These are phyloP conservation scores for Amanita molliuscula DNA, from an alignment of 768 basidiomycete species.

Conservation along the genomic window DNA sequence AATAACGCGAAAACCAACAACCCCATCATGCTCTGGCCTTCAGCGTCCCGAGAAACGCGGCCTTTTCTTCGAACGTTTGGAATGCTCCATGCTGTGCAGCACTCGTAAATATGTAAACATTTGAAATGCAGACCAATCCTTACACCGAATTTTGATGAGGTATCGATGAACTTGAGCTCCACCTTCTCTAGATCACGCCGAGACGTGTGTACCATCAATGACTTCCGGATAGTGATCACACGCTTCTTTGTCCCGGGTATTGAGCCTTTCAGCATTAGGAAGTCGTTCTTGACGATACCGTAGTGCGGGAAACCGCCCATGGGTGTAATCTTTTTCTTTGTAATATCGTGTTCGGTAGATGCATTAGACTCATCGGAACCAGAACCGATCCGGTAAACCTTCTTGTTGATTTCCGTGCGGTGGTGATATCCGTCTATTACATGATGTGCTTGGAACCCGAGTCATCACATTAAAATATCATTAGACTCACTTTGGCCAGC, in stretches of 20 bases:
- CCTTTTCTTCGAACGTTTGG: conserved; percentile 97
- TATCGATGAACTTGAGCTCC: conserved; percentile 97
- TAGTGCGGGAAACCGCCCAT: conserved; percentile 99
- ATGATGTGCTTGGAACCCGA: neutral
- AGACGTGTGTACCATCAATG: conserved; percentile 92
- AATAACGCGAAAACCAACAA: conserved; percentile 28
- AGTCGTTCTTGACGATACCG: conserved; percentile 98
- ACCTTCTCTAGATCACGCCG: conserved; percentile 97
- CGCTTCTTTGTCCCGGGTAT: conserved; percentile 97
- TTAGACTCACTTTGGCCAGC: conserved; percentile 88
- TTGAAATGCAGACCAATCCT: conserved; percentile 17
- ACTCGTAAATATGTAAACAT: conserved; percentile 5
- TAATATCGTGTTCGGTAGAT: conserved; percentile 90
- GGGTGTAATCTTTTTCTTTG: conserved; percentile 89
- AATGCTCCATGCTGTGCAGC: conserved; percentile 75
- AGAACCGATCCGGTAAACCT: conserved; percentile 90
- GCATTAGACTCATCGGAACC: conserved; percentile 74
- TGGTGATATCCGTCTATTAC: conserved; percentile 86
- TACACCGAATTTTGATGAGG: conserved; percentile 95
- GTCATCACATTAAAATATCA: neutral
- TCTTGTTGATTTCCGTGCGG: conserved; percentile 98
- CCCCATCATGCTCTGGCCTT: conserved; percentile 63
- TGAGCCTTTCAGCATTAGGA: conserved; percentile 92
- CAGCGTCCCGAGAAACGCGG: conserved; percentile 87
- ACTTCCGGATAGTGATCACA: conserved; percentile 94